These are phyloP conservation scores for Aspergillus panamensis DNA, from an alignment of 495 filamentous ascomycete species.

Conservation along the genomic window DNA sequence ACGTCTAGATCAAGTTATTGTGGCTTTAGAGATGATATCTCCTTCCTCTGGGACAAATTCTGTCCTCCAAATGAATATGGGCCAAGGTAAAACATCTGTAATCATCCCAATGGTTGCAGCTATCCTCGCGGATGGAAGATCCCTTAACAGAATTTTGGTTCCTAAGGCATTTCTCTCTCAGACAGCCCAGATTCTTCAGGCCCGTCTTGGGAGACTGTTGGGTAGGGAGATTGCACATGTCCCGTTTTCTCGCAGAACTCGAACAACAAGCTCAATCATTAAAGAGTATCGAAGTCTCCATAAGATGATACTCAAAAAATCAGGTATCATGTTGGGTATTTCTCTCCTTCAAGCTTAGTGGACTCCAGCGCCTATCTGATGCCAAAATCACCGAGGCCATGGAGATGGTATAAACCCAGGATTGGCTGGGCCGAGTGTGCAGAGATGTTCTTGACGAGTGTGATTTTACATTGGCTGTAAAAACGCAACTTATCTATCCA, in stretches of 20 bases:
- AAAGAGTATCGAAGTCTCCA: constrained; percentile 30
- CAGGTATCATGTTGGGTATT: constrained; percentile 56
- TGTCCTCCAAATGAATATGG: constrained; percentile 72
- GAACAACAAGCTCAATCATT: constrained; percentile 4
- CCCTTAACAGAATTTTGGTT: constrained; percentile 58
- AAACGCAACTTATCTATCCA: constrained; percentile 63
- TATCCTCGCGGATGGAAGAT: constrained; percentile 48
- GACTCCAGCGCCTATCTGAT: constrained; percentile 47
- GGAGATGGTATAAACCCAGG: constrained; percentile 23
- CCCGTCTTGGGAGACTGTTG: constrained; percentile 56
- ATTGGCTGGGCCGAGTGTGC: constrained; percentile 39
- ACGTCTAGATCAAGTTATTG: constrained; percentile 54
- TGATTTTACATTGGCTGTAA: constrained; percentile 58
- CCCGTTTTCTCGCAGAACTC: constrained; percentile 55
- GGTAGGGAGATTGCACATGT: constrained; percentile 55
- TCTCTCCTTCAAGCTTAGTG: constrained; percentile 65
- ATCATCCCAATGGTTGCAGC: constrained; percentile 63
- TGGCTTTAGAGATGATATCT: constrained; percentile 54
- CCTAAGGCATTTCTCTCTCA: constrained; percentile 58
- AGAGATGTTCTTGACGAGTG: constrained; percentile 62
- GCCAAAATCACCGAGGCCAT: not conserved
- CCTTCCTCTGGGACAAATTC: constrained; percentile 45
- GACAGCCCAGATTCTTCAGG: constrained; percentile 56
- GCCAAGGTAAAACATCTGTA: constrained; percentile 66
- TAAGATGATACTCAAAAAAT: constrained; percentile 36